phyloP scores from a whole-genome alignment of 805 yeast genomes.

The Lachancea sp. region DNA sequence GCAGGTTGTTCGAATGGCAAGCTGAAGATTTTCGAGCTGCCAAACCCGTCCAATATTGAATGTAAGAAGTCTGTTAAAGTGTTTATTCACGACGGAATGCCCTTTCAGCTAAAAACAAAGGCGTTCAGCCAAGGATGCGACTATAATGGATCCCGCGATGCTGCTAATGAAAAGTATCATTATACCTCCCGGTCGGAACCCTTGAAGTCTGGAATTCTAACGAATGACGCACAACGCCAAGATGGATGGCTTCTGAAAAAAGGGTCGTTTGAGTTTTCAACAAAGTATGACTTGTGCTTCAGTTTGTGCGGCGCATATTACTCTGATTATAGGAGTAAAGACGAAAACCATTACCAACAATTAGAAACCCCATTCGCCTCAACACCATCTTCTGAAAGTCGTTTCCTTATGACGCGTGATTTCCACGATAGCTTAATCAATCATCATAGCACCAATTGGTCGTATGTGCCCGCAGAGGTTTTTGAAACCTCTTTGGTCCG shows the following conservation, averaged over 20 bases:
- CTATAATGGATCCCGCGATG: slow-evolving; percentile 18
- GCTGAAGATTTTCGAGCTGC: slow-evolving; percentile 20
- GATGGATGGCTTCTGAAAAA: slow-evolving; percentile 22
- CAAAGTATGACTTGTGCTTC: slow-evolving; percentile 23
- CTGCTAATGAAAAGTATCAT: slow-evolving; percentile 23
- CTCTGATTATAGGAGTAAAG: slow-evolving; percentile 9
- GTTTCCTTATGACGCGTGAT: slow-evolving; percentile 29
- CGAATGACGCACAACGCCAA: slow-evolving; percentile 16
- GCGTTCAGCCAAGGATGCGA: slow-evolving; percentile 24
- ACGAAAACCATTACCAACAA: slow-evolving; percentile 21
- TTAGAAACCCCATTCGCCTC: not conserved
- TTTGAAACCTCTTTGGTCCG: slow-evolving; percentile 25
- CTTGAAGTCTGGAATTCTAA: slow-evolving; percentile 23
- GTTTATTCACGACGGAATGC: slow-evolving; percentile 10
- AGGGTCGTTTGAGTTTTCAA: slow-evolving; percentile 17
- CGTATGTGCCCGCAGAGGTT: slow-evolving; percentile 12
- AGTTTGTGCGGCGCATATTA: slow-evolving; percentile 25
- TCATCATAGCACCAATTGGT: slow-evolving; percentile 25
- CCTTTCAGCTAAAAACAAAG: slow-evolving; percentile 19
- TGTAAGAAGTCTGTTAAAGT: slow-evolving; percentile 17
- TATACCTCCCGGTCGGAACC: slow-evolving; percentile 22
- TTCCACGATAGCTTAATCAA: slow-evolving; percentile 30
- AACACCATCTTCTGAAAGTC: slow-evolving; percentile 8
- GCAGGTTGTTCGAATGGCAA: not conserved
- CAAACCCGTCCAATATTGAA: slow-evolving; percentile 25